Base-by-base conservation (phyloP, 345 rosid genomes). In the Heritiera fomes region DNA sequence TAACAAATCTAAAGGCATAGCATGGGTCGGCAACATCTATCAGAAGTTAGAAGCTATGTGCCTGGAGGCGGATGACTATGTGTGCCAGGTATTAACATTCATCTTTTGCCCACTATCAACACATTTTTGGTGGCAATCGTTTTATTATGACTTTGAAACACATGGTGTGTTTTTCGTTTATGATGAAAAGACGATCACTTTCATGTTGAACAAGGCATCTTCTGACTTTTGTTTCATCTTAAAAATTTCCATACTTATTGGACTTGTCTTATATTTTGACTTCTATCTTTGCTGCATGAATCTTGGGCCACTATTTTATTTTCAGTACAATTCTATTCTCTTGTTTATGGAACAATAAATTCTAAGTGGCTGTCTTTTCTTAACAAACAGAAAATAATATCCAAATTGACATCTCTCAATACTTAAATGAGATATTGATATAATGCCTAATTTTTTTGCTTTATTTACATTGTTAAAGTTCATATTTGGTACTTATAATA, bases 11-110 rank as follows among this genome's bases (percentile, higher is more conserved):
- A 32, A 78, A 60, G 64, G 79, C n/a, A 73, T 76, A 40, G 23
- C 84, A 63, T 86, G 85, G 85, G 55, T 73, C 34, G 87, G 80
- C 53, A 59, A 68, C 64, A 47, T 84, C 11, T 82, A 62, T 73
- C 80, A 53, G 79, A 82, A 80, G 75, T 62, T 88, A 12, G 88
- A 84, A 81, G 77, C 76, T 72, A 58, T 81, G 60, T 83, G 72
- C 58, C 13, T 76, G 52, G 87, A 73, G 70, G 78, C 73, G 60
- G 86, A 87, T 65, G 86, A 40, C 45, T 40, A 75, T 5, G 11
- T 82, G 71, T 38, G 45, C 46, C 55, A 82, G 90, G 88, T 87
- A 82, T 58, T 67, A 23, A 18, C 18, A 60, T 69, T 52, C 12
- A 14, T 69, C 28, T 30, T 58, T 56, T 75, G 38, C 11, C 11